Base-by-base conservation (phyloP, 2,329 filamentous ascomycete genomes). In the Xylogone sp. region DNA sequence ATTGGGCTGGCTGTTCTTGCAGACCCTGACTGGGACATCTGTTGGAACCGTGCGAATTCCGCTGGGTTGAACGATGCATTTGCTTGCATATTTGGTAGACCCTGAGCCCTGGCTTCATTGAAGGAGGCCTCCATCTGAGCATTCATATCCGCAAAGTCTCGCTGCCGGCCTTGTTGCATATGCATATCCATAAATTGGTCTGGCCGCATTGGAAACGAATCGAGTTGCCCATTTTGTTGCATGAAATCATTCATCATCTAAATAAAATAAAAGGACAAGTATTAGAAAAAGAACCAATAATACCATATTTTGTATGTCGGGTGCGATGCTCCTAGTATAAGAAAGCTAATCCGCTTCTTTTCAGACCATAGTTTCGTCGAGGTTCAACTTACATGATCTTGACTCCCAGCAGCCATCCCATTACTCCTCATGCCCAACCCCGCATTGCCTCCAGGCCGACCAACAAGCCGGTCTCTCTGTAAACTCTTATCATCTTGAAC, bases 201-300 rank as follows among this genome's bases (percentile, higher is more conserved):
- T 21, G 65, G 63, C 48, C 63, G 63, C 64, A 67, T 63, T 10
- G 59, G 59, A 22, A 68, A 66, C 4, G 58, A 57, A 54, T 68
- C 66, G 24, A 86, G 68, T 59, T 82, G 81, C 27, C 75, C 84
- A 50, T 82, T 83, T 65, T 94, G 87, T 67, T 96, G 90, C 64
- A 96, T 80, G 68, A 97, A 97, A 54, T 90, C 87, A 65, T 95
- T 91, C 83, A 96, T 89, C 86, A 93, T 91, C 90, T 95, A 57
- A 4, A 13, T 2, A 45, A 18, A 18, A 18, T 7, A 39, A 13
- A 39, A 13, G 4, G 10, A 16, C n/a, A 39, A 39, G n/a, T 10
- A 16, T 39, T 18, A 39, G 34, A 39, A 39, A 39, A 5, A 13
- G 12, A 16, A 18, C n/a, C n/a, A n/a, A n/a, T n/a, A n/a, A n/a